Conservation (phyloP, 108 stramenopile species). For the Fragilariopsis cylindrus region DNA sequence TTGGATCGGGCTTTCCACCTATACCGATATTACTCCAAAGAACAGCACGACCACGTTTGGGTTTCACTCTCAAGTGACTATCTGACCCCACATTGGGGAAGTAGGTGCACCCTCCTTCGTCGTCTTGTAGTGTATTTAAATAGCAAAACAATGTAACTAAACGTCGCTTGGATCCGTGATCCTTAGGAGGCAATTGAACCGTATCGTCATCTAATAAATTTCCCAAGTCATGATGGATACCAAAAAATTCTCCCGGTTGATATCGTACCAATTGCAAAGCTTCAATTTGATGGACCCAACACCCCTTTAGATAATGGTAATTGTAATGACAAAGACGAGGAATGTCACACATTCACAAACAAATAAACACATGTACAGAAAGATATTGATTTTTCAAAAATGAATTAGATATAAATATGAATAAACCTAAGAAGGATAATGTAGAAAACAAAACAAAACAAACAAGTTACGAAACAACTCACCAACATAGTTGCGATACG, state of each 20-base stretch:
- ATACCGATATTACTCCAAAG: slow-evolving; percentile 50
- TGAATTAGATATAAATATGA: too few species aligned
- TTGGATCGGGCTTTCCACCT: slow-evolving; percentile 50
- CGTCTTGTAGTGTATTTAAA: slow-evolving; percentile 46
- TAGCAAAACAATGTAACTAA: slow-evolving; percentile 70
- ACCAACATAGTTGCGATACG: slow-evolving; percentile 45
- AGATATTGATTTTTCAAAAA: too few species aligned
- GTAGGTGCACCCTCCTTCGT: slow-evolving; percentile 48
- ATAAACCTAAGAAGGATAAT: too few species aligned
- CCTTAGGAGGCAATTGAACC: slow-evolving; percentile 52
- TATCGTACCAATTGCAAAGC: slow-evolving; percentile 71
- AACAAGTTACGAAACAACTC: too few species aligned
- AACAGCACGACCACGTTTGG: slow-evolving; percentile 55
- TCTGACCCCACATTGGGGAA: slow-evolving; percentile 32
- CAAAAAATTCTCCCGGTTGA: slow-evolving; percentile 62
- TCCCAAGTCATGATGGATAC: slow-evolving; percentile 70
- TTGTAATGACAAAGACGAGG: too few species aligned
- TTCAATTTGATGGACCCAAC: slow-evolving; percentile 51
- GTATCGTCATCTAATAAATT: slow-evolving; percentile 46
- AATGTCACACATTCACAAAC: too few species aligned
- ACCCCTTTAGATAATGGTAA: slow-evolving; percentile 20
- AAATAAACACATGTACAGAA: too few species aligned
- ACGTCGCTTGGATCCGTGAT: slow-evolving; percentile 42
- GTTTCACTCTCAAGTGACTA: slow-evolving; percentile 46
- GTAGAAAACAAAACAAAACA: too few species aligned